Evolutionary conservation across 2,329 filamentous ascomycete species (phyloP), one percentile per base, ranked within the genome.

Genomic region (Stagonosporopsis vannaccii): DNA sequence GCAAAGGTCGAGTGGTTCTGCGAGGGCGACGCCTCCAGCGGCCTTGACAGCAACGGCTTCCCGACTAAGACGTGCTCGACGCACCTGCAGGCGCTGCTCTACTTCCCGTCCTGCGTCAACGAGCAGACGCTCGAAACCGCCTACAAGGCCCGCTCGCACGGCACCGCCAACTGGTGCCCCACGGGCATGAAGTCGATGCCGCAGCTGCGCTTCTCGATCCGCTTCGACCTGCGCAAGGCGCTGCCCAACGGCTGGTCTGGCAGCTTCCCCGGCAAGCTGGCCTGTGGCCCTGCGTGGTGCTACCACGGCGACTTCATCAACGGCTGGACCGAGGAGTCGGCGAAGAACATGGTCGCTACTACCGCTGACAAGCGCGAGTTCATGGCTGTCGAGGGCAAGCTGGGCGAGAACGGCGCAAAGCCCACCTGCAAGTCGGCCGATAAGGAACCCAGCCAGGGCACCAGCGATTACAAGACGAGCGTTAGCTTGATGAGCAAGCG

Each of bases 241-340:
- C 62, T 82, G 4, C 78, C 80, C 3, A 68, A 77, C 39, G 79
- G 80, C 19, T 82, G 80, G 80, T 71, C 58, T 32, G 79, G 80
- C 37, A 69, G 67, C 0, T 74, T 79, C 1, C 80, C 80, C 0
- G 60, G 81, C 20, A 75, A 80, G 69, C 73, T 81, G 0, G 72
- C 80, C 0, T 80, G 75, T 52, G 71, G 71, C 6, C 42, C 66
- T n/a, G 74, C 75, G 0, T 81, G 71, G 62, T 78, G 77, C 72
- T 72, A 69, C 3, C 80, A 82, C 60, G 79, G 80, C 3, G 80
- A 82, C 60, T 81, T 82, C 47, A 79, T 82, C 66, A 81, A 81
- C 35, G 80, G 71, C 1, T 82, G 80, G 80, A 69, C 76, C 2
- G 63, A 65, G 13, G 78, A 80, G 50, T 75, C 72, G 0, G 78